Evolutionary conservation across 345 rosid genomes (phyloP).

Genomic region (Syzygium aqueum): DNA sequence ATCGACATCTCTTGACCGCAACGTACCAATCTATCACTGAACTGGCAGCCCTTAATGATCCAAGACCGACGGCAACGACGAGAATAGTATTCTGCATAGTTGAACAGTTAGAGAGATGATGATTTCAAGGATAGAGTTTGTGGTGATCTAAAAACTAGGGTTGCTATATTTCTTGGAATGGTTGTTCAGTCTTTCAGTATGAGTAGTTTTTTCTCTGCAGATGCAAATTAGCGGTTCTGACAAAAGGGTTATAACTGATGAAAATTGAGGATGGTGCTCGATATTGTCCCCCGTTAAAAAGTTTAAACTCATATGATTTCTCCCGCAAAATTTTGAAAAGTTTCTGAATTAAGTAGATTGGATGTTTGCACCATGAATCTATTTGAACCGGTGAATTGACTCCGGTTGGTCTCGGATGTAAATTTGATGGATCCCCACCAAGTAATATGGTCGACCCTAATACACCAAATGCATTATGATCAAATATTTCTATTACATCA

Average conservation of each 20-base stretch:
- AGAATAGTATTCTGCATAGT: background rate
- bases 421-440: background rate
- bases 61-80: background rate
- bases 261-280: background rate
- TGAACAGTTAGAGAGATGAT: background rate
- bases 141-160: background rate
- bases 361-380: background rate
- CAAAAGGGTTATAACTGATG: background rate
- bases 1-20: background rate
- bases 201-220: background rate
- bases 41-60: background rate
- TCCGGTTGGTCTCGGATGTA: background rate
- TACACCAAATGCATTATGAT: background rate
- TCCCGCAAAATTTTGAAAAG: background rate
- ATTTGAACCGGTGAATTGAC: background rate
- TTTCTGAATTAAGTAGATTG: background rate
- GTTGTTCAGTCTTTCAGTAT: background rate
- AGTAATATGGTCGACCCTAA: background rate
- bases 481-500: too few species aligned
- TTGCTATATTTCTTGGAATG: background rate
- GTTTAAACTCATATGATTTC: background rate
- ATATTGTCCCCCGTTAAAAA: background rate
- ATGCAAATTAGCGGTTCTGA: background rate
- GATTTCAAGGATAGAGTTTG: background rate
- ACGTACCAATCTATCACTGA: background rate